Evolutionary conservation across 2,329 filamentous ascomycete genomes (phyloP), one percentile per base, ranked within the genome.

Genomic region (Ceratocystis huliohia): DNA sequence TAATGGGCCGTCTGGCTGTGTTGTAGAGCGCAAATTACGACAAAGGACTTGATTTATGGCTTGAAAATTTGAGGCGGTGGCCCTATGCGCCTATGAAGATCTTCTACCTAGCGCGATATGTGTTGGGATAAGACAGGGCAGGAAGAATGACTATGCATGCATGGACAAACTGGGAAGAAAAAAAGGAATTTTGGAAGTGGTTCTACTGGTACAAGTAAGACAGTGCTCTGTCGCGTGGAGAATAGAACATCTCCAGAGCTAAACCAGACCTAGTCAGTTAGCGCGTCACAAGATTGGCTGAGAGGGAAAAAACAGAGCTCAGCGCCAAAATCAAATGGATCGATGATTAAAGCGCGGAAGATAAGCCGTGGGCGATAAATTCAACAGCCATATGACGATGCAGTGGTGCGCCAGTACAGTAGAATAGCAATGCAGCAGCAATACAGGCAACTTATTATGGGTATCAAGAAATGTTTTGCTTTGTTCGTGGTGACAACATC

Each of bases 191-290:
- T 17, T 56, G 50, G 22, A 25, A 28, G 50, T n/a, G 56, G 56
- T 59, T 59, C 56, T 59, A 59, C 25, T 59, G 28, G 28, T 59
- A 59, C 56, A 59, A 20, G 56, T 37, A 59, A 59, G 28, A 59
- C 56, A 30, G 56, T 59, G 28, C 25, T 59, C 56, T 37, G 56
- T 33, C 56, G 56, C 56, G 56, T 59, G 56, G 56, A 33, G 56
- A 59, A 33, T 33, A 59, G 17, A 59, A 28, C 28, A 59, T 59
- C 56, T 59, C 56, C 28, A 57, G 33, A 59, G 28, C 56, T 59
- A 41, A 41, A 1, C 37, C 10, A 41, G 37, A 13, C 37, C 10
- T 41, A 41, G 37, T 41, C 37, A 41, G 28, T 17, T 25, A 59
- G 25, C 28, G 53, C 53, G 53, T 59, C 28, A 59, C 17, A 37